Evolutionary conservation across 495 filamentous ascomycete species (phyloP).

Genomic region (Penicillium angulare): DNA sequence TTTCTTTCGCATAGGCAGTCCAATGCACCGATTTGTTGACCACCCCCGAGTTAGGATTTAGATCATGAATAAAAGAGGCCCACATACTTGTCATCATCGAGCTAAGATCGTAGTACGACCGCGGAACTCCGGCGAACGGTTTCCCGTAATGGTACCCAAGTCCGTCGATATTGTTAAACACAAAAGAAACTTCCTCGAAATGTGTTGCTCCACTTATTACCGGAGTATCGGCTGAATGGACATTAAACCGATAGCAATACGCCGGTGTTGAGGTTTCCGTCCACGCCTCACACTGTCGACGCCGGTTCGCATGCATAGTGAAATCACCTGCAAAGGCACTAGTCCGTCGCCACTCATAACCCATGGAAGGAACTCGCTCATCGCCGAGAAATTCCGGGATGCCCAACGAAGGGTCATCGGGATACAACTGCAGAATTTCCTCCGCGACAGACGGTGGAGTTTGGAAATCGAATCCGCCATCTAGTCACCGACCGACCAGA

Average conservation of each 20-base stretch:
- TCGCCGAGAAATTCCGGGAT: slow-evolving; percentile 45
- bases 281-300: slow-evolving; percentile 55
- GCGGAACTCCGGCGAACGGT: slow-evolving; percentile 47
- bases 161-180: slow-evolving; percentile 57
- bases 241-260: slow-evolving; percentile 65
- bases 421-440: slow-evolving; percentile 48
- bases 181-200: slow-evolving; percentile 60
- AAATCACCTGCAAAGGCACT: slow-evolving; percentile 54
- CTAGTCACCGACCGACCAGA: background rate
- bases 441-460: slow-evolving; percentile 31
- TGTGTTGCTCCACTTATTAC: slow-evolving; percentile 47
- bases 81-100: slow-evolving; percentile 54
- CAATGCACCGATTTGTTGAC: slow-evolving; percentile 35
- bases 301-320: slow-evolving; percentile 54
- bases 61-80: slow-evolving; percentile 52
- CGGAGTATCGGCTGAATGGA: slow-evolving; percentile 38
- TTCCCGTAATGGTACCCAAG: slow-evolving; percentile 47
- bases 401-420: slow-evolving; percentile 46
- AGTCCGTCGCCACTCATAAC: slow-evolving; percentile 50
- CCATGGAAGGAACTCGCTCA: slow-evolving; percentile 35
- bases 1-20: slow-evolving; percentile 39
- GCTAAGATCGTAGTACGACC: slow-evolving; percentile 45
- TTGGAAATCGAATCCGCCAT: slow-evolving; percentile 29
- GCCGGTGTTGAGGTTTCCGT: slow-evolving; percentile 41
- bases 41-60: slow-evolving; percentile 46